phyloP scores from a whole-genome alignment of 2,329 filamentous ascomycete species.

The Verticillium longisporum region DNA sequence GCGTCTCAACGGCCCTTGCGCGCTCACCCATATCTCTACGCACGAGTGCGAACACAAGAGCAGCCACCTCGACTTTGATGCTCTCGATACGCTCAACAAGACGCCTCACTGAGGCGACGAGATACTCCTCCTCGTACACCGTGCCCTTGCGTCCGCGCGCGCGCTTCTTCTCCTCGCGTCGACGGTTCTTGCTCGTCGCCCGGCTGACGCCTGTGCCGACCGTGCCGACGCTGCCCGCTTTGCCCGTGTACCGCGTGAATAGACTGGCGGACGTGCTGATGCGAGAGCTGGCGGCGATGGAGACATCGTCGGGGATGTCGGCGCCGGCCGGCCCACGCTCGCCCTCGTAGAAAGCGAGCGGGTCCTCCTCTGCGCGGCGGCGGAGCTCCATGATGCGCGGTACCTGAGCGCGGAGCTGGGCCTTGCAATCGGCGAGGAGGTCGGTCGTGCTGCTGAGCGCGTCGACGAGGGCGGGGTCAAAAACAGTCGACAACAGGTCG shows the following conservation, averaged over 20 bases:
- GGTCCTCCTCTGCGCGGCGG: constrained; percentile 73
- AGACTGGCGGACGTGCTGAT: constrained; percentile 78
- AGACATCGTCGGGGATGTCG: constrained; percentile 87
- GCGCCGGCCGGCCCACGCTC: constrained; percentile 53
- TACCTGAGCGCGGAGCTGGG: constrained; percentile 76
- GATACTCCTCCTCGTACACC: constrained; percentile 96
- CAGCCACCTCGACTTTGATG: constrained; percentile 63
- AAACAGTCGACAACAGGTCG: constrained; percentile 56
- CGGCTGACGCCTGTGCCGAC: constrained; percentile 67
- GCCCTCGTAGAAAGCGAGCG: constrained; percentile 82
- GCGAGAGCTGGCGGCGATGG: constrained; percentile 74
- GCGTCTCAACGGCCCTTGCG: constrained; percentile 67
- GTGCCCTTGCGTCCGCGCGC: constrained; percentile 93
- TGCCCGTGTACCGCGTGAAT: constrained; percentile 87
- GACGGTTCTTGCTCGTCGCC: constrained; percentile 80
- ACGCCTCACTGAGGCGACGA: constrained; percentile 78
- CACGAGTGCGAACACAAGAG: constrained; percentile 70
- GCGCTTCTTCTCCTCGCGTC: constrained; percentile 89
- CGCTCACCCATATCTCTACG: constrained; percentile 82
- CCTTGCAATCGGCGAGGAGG: constrained; percentile 86
- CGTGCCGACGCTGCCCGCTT: constrained; percentile 55
- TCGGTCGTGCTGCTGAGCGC: constrained; percentile 79
- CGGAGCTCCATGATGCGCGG: constrained; percentile 80
- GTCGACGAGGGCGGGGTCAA: constrained; percentile 77
- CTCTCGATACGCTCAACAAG: constrained; percentile 77